Evolutionary conservation across 108 stramenopile species (phyloP).

Genomic region (Nitzschia sp.): DNA sequence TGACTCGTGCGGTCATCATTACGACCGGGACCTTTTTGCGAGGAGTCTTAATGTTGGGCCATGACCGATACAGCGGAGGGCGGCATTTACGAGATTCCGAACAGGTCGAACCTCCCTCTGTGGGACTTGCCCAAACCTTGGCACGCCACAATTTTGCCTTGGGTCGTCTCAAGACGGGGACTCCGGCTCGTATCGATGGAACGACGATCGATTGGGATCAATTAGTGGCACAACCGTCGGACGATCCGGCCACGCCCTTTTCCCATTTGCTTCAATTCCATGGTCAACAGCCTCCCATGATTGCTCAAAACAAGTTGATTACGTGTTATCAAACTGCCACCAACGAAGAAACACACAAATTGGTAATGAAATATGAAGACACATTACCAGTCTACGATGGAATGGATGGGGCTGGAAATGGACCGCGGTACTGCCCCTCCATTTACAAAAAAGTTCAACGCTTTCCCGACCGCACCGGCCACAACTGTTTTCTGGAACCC

Average conservation of each 20-base stretch:
- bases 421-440: constrained; percentile 96
- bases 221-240: constrained; percentile 84
- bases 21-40: constrained; percentile 98
- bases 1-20: constrained; percentile 79
- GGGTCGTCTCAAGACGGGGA: constrained; percentile 96
- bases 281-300: constrained; percentile 72
- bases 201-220: constrained; percentile 92
- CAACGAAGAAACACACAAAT: constrained; percentile 88
- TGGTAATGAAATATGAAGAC: constrained; percentile 89
- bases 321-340: constrained; percentile 83
- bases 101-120: constrained; percentile 91
- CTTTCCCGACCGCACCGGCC: constrained; percentile 90
- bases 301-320: constrained; percentile 56
- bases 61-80: constrained; percentile 90
- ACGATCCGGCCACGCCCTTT: constrained; percentile 82
- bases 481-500: constrained; percentile 97
- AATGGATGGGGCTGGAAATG: constrained; percentile 87
- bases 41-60: constrained; percentile 85
- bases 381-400: constrained; percentile 90
- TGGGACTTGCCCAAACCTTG: constrained; percentile 90
- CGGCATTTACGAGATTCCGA: constrained; percentile 92
- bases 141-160: constrained; percentile 88
- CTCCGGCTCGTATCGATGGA: constrained; percentile 93
- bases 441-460: constrained; percentile 94
- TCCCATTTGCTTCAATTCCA: constrained; percentile 82